Percentiles rank a stretch among this genome's conserved stretches.
Conservation (phyloP, 257 asterid species). For the Verbena officinalis region DNA sequence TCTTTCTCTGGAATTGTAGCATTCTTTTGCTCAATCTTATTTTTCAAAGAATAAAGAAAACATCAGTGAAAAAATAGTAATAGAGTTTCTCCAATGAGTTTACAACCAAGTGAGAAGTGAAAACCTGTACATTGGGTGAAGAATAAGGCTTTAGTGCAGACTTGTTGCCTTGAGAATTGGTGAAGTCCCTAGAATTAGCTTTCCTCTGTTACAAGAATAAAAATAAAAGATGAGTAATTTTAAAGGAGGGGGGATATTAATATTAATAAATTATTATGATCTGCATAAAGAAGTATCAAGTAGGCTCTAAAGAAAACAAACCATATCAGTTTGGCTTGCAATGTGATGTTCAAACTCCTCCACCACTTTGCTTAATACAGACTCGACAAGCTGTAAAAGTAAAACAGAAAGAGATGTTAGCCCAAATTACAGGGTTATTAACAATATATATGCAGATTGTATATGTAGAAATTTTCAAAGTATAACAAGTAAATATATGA, state of each 20-base stretch:
- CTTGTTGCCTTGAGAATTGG: conserved; percentile 41
- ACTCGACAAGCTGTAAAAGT: conserved; percentile 83
- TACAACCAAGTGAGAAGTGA: conserved; percentile 19
- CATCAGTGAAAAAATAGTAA: conserved; percentile 19
- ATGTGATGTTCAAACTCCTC: conserved; percentile 88
- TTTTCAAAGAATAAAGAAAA: conserved; percentile 9
- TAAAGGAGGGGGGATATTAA: neutral
- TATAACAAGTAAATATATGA: conserved; percentile 8
- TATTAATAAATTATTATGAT: neutral
- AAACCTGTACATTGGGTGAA: conserved; percentile 51
- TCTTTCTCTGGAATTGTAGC: conserved; percentile 35
- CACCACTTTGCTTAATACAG: conserved; percentile 79
- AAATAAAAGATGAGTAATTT: conserved; percentile 14
- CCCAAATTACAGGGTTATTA: conserved; percentile 26
- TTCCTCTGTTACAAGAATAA: conserved; percentile 55
- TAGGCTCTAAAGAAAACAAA: conserved; percentile 32
- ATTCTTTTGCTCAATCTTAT: conserved; percentile 50
- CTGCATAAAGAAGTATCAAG: neutral
- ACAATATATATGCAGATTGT: conserved; percentile 16
- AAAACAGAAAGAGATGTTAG: conserved; percentile 31
- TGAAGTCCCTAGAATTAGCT: conserved; percentile 42
- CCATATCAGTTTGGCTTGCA: conserved; percentile 63
- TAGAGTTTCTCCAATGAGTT: conserved; percentile 1
- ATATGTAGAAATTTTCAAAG: too few relatives aligned
- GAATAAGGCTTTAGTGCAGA: conserved; percentile 38